Base-by-base conservation (phyloP, 805 yeast genomes). In the Candida takata region DNA sequence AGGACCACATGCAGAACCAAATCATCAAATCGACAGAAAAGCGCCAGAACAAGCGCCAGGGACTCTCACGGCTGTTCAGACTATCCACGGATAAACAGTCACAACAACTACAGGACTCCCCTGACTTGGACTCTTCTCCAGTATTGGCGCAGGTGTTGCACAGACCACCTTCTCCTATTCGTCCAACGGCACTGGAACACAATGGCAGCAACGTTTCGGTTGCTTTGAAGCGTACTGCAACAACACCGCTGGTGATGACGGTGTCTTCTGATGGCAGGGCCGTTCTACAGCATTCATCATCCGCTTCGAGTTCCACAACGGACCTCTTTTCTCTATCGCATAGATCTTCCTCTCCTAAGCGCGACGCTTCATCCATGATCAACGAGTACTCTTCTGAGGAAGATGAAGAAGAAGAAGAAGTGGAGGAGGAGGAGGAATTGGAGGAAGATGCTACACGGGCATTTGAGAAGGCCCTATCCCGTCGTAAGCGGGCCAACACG, bases 401-500 rank as follows among this genome's bases (percentile, higher is more conserved):
- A 24, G 26, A 24, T 10, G n/a, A n/a, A n/a, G n/a, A n/a, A n/a
- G n/a, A n/a, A n/a, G n/a, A n/a, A 20, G 23, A 20, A n/a, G 47
- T 44, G 4, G 47, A 27, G 11, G 10, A 23, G 16, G 36, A 34
- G 23, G 41, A 37, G 14, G 45, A 16, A 7, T 15, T 13, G 23
- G 31, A 31, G 6, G 27, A 31, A 37, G 35, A 49, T 35, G 54
- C 54, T 4, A 26, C 42, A 10, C 42, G 38, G 28, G 57, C 58
- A 8, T 54, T 54, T 24, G 46, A 50, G 7, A 42, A 40, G 26
- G 49, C 45, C 4, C 40, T 54, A n/a, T 36, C 31, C 5, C 29
- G 48, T 13, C 42, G 56, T 6, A 51, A 51, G 29, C 42, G 58
- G 29, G 54, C 58, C 8, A 49, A 49, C 29, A 53, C 58, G 2